Percentiles rank a stretch among this genome's conserved stretches.
These are phyloP conservation scores for Lepidium sativum DNA, from an alignment of 345 rosid genomes.

Conservation along the genomic window DNA sequence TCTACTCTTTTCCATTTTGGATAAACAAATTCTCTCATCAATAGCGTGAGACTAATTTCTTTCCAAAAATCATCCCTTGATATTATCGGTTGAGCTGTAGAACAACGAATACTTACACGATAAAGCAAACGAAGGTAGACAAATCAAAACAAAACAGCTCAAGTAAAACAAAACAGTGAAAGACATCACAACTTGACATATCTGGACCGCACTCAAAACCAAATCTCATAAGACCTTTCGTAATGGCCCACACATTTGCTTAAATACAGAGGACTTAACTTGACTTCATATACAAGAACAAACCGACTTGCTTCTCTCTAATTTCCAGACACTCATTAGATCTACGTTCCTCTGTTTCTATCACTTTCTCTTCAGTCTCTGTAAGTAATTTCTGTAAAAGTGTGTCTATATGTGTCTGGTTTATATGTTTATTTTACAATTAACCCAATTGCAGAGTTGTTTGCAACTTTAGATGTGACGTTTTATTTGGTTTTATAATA, in stretches of 20 bases:
- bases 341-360: conserved; percentile 6
- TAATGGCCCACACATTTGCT: background rate
- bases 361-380: too few species aligned
- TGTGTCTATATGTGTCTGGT: background rate
- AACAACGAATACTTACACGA: background rate
- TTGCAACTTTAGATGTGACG: background rate
- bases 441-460: background rate
- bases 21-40: background rate
- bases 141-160: conserved; percentile 10
- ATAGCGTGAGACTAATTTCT: background rate
- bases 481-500: background rate
- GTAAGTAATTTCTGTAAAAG: background rate
- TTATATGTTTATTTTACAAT: background rate
- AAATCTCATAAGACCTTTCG: background rate
- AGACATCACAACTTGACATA: background rate
- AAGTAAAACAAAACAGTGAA: conserved; percentile 8
- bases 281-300: background rate
- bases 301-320: conserved; percentile 7
- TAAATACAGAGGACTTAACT: background rate
- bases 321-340: background rate
- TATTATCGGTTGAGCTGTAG: background rate
- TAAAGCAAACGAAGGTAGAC: background rate
- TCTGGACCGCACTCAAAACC: background rate
- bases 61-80: background rate
- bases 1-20: background rate